A percentile compares a stretch with the other conserved stretches of the same genome.
Evolutionary conservation across 768 basidiomycete species (phyloP).

Genomic region (Hygrocybe punicea): DNA sequence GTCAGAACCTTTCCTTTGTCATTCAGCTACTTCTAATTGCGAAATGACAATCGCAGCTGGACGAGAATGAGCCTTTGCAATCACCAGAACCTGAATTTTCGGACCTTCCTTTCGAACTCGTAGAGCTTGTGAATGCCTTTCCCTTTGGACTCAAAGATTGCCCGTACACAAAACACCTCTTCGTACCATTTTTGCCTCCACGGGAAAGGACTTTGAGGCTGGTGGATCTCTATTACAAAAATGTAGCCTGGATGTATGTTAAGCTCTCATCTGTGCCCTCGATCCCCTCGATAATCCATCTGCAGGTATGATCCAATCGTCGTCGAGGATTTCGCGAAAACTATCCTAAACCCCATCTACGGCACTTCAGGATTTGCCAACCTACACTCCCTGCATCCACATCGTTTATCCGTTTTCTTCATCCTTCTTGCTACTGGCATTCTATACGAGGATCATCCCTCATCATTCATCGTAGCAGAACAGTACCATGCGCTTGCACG

Average conservation of each 20-base stretch:
- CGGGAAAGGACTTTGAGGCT: slow-evolving; percentile 40
- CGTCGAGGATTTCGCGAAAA: slow-evolving; percentile 40
- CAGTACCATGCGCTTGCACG: slow-evolving; percentile 48
- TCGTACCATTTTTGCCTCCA: slow-evolving; percentile 41
- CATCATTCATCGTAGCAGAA: slow-evolving; percentile 32
- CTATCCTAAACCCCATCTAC: slow-evolving; percentile 45
- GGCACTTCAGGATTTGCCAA: slow-evolving; percentile 28
- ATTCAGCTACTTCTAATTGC: slow-evolving; percentile 1
- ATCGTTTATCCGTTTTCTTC: slow-evolving; percentile 52
- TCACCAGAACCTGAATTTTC: slow-evolving; percentile 20
- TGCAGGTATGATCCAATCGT: slow-evolving; percentile 47
- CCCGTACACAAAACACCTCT: slow-evolving; percentile 36
- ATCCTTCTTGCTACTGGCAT: slow-evolving; percentile 47
- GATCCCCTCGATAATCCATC: not conserved
- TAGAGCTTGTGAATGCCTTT: slow-evolving; percentile 46
- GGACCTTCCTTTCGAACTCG: slow-evolving; percentile 42
- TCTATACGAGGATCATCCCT: slow-evolving; percentile 41
- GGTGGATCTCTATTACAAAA: slow-evolving; percentile 41
- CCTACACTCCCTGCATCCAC: slow-evolving; percentile 40
- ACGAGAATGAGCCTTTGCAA: slow-evolving; percentile 19
- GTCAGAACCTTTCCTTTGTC: slow-evolving; percentile 17
- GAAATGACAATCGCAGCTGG: not conserved
- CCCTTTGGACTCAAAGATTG: slow-evolving; percentile 46
- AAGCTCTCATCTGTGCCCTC: not conserved
- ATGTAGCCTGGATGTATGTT: slow-evolving; percentile 49